These are phyloP conservation scores for Exophiala sp. DNA, from an alignment of 2,329 filamentous ascomycete species.

Conservation along the genomic window DNA sequence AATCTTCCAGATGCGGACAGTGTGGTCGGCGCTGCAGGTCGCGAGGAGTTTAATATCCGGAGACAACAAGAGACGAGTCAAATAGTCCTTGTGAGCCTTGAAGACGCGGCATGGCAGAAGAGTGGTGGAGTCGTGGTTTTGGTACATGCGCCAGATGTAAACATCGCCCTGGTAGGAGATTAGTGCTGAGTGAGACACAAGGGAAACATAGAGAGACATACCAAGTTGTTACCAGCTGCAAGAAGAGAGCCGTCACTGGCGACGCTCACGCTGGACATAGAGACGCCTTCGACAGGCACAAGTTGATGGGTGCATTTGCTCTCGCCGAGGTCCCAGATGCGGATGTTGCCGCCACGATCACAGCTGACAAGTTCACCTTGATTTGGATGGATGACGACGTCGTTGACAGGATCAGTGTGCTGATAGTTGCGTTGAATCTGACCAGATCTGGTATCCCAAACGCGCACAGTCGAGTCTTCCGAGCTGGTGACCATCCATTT, in stretches of 20 bases:
- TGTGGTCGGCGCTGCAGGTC: slow-evolving; percentile 90
- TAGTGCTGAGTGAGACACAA: not conserved
- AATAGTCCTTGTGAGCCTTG: slow-evolving; percentile 85
- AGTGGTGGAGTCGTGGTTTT: slow-evolving; percentile 75
- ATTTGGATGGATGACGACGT: slow-evolving; percentile 99
- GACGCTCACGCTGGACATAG: slow-evolving; percentile 90
- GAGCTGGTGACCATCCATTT: slow-evolving; percentile 99
- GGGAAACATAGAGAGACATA: slow-evolving; percentile 41
- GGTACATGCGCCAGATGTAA: slow-evolving; percentile 93
- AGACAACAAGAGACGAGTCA: slow-evolving; percentile 85
- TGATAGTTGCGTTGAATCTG: slow-evolving; percentile 88
- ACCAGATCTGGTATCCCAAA: slow-evolving; percentile 88
- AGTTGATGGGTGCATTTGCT: slow-evolving; percentile 96
- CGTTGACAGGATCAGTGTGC: slow-evolving; percentile 85
- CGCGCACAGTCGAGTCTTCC: slow-evolving; percentile 94
- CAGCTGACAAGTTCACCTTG: slow-evolving; percentile 98
- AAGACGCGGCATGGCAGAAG: slow-evolving; percentile 86
- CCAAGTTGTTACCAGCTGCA: slow-evolving; percentile 87
- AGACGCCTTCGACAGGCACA: slow-evolving; percentile 92
- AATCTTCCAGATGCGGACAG: slow-evolving; percentile 94
- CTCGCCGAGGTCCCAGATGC: slow-evolving; percentile 95
- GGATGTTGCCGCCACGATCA: slow-evolving; percentile 85
- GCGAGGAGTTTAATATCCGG: slow-evolving; percentile 92
- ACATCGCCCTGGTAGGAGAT: slow-evolving; percentile 70
- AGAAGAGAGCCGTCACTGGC: slow-evolving; percentile 90